Conservation (phyloP, 768 basidiomycete species). For the Psilocybe cyanescens region DNA sequence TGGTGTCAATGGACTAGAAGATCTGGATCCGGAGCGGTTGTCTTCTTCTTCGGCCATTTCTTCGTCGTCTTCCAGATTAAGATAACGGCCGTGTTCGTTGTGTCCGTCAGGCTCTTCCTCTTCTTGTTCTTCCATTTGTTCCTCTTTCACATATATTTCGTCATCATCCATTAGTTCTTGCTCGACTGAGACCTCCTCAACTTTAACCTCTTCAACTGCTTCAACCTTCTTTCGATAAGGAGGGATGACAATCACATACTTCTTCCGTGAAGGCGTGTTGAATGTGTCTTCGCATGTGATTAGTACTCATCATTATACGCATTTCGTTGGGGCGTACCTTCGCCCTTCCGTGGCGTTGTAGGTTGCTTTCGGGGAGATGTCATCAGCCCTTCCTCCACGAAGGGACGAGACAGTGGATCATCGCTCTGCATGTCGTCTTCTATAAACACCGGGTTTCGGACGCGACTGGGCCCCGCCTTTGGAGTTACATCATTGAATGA, state of each 20-base stretch:
- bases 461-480: constrained; percentile 15
- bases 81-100: constrained; percentile 8
- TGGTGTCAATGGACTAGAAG: constrained; percentile 11
- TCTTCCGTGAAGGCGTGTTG: background rate
- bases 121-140: background rate
- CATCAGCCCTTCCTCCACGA: background rate
- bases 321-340: background rate
- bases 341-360: background rate
- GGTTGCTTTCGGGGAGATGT: background rate
- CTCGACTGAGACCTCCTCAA: constrained; percentile 3
- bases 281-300: background rate
- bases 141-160: constrained; percentile 11
- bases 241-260: background rate
- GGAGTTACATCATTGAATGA: constrained; percentile 8
- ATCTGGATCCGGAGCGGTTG: constrained; percentile 8
- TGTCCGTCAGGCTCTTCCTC: background rate
- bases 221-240: constrained; percentile 7
- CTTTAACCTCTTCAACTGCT: constrained; percentile 14
- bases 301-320: no score
- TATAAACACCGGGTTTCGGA: constrained; percentile 41
- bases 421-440: constrained; percentile 58
- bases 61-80: constrained; percentile 16
- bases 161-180: constrained; percentile 3
- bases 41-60: constrained; percentile 28
- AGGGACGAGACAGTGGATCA: constrained; percentile 36